These are phyloP conservation scores for Russula griseocarnosa DNA, from an alignment of 768 basidiomycete species.

Conservation along the genomic window DNA sequence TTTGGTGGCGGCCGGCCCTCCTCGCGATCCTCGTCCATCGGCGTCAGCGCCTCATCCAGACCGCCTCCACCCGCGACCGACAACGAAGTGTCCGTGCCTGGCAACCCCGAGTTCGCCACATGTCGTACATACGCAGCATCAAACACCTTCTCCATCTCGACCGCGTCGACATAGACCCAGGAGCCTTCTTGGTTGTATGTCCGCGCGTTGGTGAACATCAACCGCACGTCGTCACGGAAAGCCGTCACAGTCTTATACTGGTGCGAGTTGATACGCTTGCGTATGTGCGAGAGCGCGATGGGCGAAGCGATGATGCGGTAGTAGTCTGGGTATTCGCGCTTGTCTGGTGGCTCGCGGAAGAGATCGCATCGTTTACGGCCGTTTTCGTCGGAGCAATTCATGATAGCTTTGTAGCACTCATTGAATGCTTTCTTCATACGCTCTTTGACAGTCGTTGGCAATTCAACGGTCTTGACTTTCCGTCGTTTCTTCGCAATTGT, in stretches of 20 bases:
- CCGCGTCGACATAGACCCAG: constrained; percentile 91
- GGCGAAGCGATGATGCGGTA: constrained; percentile 84
- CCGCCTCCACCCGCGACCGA: constrained; percentile 47
- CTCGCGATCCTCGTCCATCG: constrained; percentile 59
- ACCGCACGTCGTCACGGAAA: constrained; percentile 75
- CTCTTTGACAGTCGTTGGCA: constrained; percentile 57
- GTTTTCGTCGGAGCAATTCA: constrained; percentile 63
- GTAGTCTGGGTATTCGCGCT: constrained; percentile 88
- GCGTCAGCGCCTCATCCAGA: constrained; percentile 67
- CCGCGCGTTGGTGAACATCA: constrained; percentile 93
- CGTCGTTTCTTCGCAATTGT: constrained; percentile 66
- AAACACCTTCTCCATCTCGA: constrained; percentile 91
- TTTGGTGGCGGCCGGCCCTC: constrained; percentile 63
- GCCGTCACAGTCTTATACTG: constrained; percentile 71
- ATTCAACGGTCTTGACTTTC: constrained; percentile 62
- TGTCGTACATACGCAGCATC: constrained; percentile 61
- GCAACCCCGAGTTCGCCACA: constrained; percentile 65
- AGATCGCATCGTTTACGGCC: constrained; percentile 82
- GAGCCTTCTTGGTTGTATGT: constrained; percentile 94
- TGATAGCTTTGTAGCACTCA: constrained; percentile 70
- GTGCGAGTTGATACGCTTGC: constrained; percentile 62
- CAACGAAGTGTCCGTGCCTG: constrained; percentile 55
- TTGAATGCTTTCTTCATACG: constrained; percentile 81
- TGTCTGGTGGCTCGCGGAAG: constrained; percentile 83
- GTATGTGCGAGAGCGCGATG: constrained; percentile 83